phyloP scores from a whole-genome alignment of 257 asterid genomes.

The Solanum pimpinellifolium region DNA sequence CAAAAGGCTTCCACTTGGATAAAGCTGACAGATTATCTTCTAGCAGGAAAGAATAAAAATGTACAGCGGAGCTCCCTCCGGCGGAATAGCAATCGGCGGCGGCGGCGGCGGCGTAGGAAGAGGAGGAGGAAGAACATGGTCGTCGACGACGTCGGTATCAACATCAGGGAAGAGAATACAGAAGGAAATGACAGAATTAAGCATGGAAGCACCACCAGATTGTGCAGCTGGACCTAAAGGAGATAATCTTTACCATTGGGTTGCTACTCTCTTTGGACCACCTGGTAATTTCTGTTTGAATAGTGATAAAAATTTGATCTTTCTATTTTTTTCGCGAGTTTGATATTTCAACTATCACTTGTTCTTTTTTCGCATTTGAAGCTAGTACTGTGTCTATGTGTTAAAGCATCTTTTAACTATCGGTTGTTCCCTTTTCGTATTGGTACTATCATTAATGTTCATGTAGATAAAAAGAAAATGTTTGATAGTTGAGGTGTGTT shows the following conservation, averaged over 20 bases:
- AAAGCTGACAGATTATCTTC: background rate
- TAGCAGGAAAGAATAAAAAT: background rate
- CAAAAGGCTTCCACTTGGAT: background rate
- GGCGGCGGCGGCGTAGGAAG: background rate
- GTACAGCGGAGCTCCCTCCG: constrained; percentile 1
- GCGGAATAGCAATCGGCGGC: constrained; percentile 15
- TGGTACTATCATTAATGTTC: too few relatives aligned
- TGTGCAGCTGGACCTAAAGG: constrained; percentile 97
- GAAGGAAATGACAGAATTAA: constrained; percentile 79
- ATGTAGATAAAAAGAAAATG: too few relatives aligned
- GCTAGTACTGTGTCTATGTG: background rate
- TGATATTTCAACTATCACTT: background rate
- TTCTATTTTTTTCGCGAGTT: background rate
- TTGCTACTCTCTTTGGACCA: constrained; percentile 86
- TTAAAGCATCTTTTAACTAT: background rate
- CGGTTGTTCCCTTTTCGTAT: too few relatives aligned
- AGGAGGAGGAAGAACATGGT: constrained; percentile 74
- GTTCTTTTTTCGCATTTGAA: background rate
- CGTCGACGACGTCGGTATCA: constrained; percentile 81
- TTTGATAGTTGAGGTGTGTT: too few relatives aligned
- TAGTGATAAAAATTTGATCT: background rate
- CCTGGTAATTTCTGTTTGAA: constrained; percentile 20
- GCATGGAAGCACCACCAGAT: constrained; percentile 70
- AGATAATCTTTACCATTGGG: constrained; percentile 98
- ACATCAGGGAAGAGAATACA: constrained; percentile 81